These are phyloP conservation scores for Amanita exitialis DNA, from an alignment of 768 basidiomycete species.

Conservation along the genomic window DNA sequence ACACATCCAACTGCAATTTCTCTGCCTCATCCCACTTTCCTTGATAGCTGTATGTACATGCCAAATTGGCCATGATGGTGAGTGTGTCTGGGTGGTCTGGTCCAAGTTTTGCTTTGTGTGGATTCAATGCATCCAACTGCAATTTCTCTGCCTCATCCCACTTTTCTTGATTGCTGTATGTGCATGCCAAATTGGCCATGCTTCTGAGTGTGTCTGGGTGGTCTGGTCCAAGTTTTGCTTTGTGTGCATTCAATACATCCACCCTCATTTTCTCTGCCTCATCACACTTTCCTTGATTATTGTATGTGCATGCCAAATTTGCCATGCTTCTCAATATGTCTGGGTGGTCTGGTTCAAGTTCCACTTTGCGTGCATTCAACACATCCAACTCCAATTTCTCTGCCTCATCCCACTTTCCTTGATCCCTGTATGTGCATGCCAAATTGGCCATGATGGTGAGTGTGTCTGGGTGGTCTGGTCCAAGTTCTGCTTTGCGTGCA, in stretches of 20 bases:
- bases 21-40: too few species aligned
- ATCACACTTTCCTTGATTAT: background rate
- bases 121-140: too few species aligned
- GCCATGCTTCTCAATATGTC: background rate
- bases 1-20: too few species aligned
- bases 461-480: background rate
- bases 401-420: background rate
- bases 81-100: too few species aligned
- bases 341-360: background rate
- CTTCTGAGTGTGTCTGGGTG: background rate
- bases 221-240: background rate
- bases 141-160: too few species aligned
- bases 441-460: background rate
- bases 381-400: background rate
- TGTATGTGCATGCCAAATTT: background rate
- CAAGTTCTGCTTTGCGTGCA: background rate
- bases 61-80: too few species aligned
- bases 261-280: background rate
- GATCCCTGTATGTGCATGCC: background rate
- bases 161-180: background rate
- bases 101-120: too few species aligned
- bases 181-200: background rate
- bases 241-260: background rate
- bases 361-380: background rate
- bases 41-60: too few species aligned